Conservation (phyloP, 2,329 filamentous ascomycete species). For the Scedosporium apiospermum region DNA sequence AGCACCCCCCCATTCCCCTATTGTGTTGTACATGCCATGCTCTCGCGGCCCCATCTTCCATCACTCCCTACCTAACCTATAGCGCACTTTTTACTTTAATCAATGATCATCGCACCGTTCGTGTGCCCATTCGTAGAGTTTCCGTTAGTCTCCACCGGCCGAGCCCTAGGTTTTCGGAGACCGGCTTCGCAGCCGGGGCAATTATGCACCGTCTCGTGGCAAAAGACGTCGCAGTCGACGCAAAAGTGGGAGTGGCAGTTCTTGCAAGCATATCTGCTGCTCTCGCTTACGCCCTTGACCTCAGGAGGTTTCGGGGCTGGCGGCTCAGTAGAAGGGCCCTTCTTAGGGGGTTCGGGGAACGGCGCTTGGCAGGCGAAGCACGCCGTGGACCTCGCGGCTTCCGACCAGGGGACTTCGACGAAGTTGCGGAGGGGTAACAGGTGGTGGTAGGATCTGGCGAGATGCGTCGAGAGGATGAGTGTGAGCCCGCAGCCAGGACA, state of each 20-base stretch:
- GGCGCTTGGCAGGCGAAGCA: constrained; percentile 71
- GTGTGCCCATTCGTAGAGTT: constrained; percentile 16
- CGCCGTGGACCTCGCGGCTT: constrained; percentile 50
- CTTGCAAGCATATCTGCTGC: constrained; percentile 77
- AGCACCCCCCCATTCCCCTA: background rate
- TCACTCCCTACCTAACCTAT: background rate
- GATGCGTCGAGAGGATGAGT: constrained; percentile 85
- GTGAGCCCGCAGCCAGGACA: constrained; percentile 89
- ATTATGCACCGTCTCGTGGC: constrained; percentile 90
- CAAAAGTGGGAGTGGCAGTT: constrained; percentile 89
- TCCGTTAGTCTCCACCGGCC: constrained; percentile 18
- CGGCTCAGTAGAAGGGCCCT: background rate
- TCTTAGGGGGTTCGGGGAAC: constrained; percentile 49
- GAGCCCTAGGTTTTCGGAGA: constrained; percentile 10
- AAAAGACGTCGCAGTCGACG: constrained; percentile 94
- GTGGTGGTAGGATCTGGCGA: constrained; percentile 89
- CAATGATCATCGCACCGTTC: constrained; percentile 36
- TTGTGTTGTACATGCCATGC: background rate
- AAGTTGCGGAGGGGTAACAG: constrained; percentile 85
- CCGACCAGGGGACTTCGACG: constrained; percentile 77
- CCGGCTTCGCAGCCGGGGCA: constrained; percentile 73
- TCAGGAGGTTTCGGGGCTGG: constrained; percentile 10
- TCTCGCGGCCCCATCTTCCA: background rate
- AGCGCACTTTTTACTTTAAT: constrained; percentile 12
- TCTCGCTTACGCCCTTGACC: constrained; percentile 67